Evolutionary conservation across 2,329 filamentous ascomycete species (phyloP).

Genomic region (Microascus cirrosus): DNA sequence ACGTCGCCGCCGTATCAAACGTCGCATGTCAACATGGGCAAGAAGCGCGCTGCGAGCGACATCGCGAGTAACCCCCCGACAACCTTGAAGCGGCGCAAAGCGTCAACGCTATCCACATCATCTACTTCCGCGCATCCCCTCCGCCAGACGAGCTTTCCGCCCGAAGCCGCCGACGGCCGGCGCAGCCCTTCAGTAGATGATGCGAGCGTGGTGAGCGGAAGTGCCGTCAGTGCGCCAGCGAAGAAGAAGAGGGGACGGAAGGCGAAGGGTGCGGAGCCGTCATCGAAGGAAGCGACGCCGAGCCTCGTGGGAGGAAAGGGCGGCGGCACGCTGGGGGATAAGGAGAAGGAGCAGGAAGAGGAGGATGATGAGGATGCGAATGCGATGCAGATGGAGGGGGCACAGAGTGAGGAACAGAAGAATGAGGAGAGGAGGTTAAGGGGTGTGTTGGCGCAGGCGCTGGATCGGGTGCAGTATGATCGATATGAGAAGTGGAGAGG

Average conservation of each 20-base stretch:
- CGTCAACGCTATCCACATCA: conserved; percentile 48
- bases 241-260: conserved; percentile 54
- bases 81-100: conserved; percentile 57
- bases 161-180: conserved; percentile 30
- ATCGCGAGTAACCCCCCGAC: conserved; percentile 37
- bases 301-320: conserved; percentile 34
- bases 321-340: conserved; percentile 26
- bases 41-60: conserved; percentile 49
- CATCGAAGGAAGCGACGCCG: conserved; percentile 27
- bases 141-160: conserved; percentile 72
- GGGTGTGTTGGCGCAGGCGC: conserved; percentile 51
- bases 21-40: conserved; percentile 31
- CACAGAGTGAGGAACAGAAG: conserved; percentile 56
- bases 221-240: conserved; percentile 33
- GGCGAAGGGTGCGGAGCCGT: conserved; percentile 35
- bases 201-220: conserved; percentile 49
- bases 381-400: conserved; percentile 26
- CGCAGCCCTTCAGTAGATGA: conserved; percentile 57
- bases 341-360: conserved; percentile 27
- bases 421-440: conserved; percentile 46
- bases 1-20: conserved; percentile 44
- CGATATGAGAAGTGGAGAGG: conserved; percentile 63
- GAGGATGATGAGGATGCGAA: conserved; percentile 45
- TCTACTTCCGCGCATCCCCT: conserved; percentile 54
- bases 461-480: conserved; percentile 55